Evolutionary conservation across 352 stramenopile genomes (phyloP).

Genomic region (Phytopythium helicoides): DNA sequence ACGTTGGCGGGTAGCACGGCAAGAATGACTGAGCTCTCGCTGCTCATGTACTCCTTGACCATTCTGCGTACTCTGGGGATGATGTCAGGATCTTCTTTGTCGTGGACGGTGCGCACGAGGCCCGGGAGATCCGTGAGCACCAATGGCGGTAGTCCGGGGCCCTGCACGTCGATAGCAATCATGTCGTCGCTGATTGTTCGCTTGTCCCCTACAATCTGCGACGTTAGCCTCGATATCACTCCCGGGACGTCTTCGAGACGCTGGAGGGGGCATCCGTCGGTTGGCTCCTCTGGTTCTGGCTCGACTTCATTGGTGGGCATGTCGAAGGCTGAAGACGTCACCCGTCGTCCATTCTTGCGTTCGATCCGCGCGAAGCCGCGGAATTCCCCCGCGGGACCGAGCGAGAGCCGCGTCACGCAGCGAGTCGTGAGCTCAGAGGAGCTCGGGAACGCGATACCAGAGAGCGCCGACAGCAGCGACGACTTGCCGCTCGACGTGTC

Average conservation of each 20-base stretch:
- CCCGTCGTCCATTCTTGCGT: slow-evolving; percentile 29
- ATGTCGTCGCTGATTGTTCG: slow-evolving; percentile 71
- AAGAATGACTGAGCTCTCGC: slow-evolving; percentile 77
- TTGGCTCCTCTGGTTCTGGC: slow-evolving; percentile 11
- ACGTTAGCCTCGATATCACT: slow-evolving; percentile 41
- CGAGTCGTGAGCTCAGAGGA: slow-evolving; percentile 74
- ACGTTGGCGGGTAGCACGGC: slow-evolving; percentile 84
- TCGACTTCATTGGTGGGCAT: slow-evolving; percentile 8
- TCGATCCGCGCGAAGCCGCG: slow-evolving; percentile 56
- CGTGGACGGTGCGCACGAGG: slow-evolving; percentile 63
- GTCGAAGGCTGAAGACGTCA: slow-evolving; percentile 9
- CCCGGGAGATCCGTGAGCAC: slow-evolving; percentile 82
- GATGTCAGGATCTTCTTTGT: slow-evolving; percentile 60
- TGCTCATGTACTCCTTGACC: slow-evolving; percentile 63
- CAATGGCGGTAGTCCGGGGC: slow-evolving; percentile 62
- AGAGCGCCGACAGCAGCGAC: slow-evolving; percentile 80
- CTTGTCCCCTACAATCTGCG: slow-evolving; percentile 59
- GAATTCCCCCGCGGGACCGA: slow-evolving; percentile 34
- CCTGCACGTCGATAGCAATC: slow-evolving; percentile 68
- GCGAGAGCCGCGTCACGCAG: slow-evolving; percentile 75
- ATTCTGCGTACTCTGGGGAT: slow-evolving; percentile 68
- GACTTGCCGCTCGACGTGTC: slow-evolving; percentile 90
- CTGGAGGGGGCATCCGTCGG: slow-evolving; percentile 19
- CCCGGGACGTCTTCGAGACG: slow-evolving; percentile 35
- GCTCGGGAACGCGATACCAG: slow-evolving; percentile 74